Base-by-base conservation (phyloP, 345 rosid genomes). In the Eucalyptus cladocalyx region DNA sequence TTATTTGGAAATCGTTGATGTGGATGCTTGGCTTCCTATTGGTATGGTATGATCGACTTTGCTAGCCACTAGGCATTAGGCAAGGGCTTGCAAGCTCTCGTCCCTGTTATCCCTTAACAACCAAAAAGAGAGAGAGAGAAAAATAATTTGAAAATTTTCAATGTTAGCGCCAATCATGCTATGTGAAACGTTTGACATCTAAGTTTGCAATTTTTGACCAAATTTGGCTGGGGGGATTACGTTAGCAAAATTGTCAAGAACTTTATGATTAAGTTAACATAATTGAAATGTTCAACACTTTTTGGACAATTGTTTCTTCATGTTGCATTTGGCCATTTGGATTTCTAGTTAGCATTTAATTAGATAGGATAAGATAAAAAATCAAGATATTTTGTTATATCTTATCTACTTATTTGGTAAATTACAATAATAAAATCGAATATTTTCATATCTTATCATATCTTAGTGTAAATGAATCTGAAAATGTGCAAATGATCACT, bases 41-140 rank as follows among this genome's bases (percentile, higher is more conserved):
- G 21, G 23, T 32, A 30, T n/a, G 76, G 23, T 32, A 17, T 17
- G 10, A 67, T 4, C 3, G 3, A 3, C 42, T 17, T 2, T 17
- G 7, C 62, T 56, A 23, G 60, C 60, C 60, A 53, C 24, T n/a
- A n/a, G n/a, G n/a, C n/a, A n/a, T n/a, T 53, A 21, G 58, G 58
- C 28, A 4, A 56, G 26, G 60, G 28, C 60, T 9, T 56, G 60
- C 28, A 54, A 54, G 28, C 28, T 56, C 28, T 23, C 1, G 60
- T 56, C 28, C 28, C 0, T 9, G 1, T 23, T 56, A 23, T 21
- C 60, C 11, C 28, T 23, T 56, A 56, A 56, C 28, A 23, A 54
- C 5, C 1, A 21, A 7, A 4, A 8, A 54, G 1, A 54, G 1
- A 9, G 4, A 23, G 26, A 54, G 26, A 54, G 28, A 56, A 1